Base-by-base conservation (phyloP, 139 green algal genomes). In the Haematococcus lacustris region DNA sequence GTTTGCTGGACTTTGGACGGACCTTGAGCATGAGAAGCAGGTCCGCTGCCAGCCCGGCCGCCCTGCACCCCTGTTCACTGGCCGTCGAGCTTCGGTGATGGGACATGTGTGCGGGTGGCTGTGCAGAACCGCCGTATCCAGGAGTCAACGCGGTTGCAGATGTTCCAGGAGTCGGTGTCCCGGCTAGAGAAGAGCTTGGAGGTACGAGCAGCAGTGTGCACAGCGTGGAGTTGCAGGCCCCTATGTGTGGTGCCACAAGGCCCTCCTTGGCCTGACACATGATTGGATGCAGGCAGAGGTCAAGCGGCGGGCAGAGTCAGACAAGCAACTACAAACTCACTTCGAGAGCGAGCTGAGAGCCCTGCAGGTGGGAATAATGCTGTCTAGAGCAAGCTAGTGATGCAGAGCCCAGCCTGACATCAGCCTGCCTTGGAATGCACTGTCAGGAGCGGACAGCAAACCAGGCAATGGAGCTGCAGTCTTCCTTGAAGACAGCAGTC, bases 21-120 rank as follows among this genome's bases (percentile, higher is more conserved):
- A 91, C 73, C 77, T 93, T 6, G 88, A 93, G 78, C 76, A 88
- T 43, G 88, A 93, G 64, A 91, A 90, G 75, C 81, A 89, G 80
- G 78, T 83, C 40, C 1, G 71, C 17, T 32, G 41, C 3, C n/a
- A n/a, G n/a, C n/a, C n/a, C n/a, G n/a, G n/a, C n/a, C n/a, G n/a
- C n/a, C n/a, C n/a, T n/a, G n/a, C n/a, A n/a, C n/a, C n/a, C n/a
- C n/a, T n/a, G n/a, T n/a, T n/a, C n/a, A n/a, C n/a, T n/a, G n/a
- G n/a, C n/a, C n/a, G n/a, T n/a, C n/a, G n/a, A n/a, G n/a, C n/a
- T n/a, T n/a, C n/a, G n/a, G n/a, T n/a, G n/a, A n/a, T n/a, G n/a
- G n/a, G n/a, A n/a, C n/a, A n/a, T n/a, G n/a, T n/a, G n/a, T n/a
- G n/a, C n/a, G n/a, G n/a, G n/a, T n/a, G n/a, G 32, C 4, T 41